These are phyloP conservation scores for Hylodesmum podocarpum DNA, from an alignment of 306 rosid genomes.

Conservation along the genomic window DNA sequence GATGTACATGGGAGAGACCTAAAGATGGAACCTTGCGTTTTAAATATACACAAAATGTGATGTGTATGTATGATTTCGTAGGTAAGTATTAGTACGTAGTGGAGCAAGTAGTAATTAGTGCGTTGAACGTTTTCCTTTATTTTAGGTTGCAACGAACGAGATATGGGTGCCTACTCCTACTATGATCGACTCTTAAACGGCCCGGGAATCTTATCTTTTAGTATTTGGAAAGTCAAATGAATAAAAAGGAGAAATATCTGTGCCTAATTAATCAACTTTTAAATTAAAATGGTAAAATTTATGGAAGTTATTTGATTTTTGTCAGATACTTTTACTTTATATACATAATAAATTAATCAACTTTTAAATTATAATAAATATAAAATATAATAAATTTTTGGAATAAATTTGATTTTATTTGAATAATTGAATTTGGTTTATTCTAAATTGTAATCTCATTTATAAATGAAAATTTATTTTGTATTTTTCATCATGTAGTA, in stretches of 20 bases:
- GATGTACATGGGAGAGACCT: no score
- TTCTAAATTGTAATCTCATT: not conserved
- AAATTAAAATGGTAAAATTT: no score
- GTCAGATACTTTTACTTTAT: no score
- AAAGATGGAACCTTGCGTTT: no score
- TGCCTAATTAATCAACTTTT: not conserved
- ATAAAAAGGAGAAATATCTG: not conserved
- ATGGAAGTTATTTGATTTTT: no score
- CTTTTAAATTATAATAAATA: not conserved
- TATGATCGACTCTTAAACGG: not conserved
- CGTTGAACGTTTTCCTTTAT: conserved; percentile 30
- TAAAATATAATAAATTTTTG: no score
- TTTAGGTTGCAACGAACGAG: not conserved
- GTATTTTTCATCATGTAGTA: no score
- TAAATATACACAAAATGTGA: not conserved
- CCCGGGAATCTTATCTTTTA: not conserved
- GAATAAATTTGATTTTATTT: no score
- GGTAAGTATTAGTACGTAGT: not conserved
- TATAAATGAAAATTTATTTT: not conserved
- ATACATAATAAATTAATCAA: not conserved
- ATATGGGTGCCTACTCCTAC: conserved; percentile 22
- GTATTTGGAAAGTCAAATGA: not conserved
- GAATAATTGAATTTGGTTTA: not conserved
- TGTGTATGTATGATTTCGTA: not conserved
- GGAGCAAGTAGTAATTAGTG: conserved; percentile 35